Conservation (phyloP, 1,284 basidiomycete species). For the Cutaneotrichosporon sp. region DNA sequence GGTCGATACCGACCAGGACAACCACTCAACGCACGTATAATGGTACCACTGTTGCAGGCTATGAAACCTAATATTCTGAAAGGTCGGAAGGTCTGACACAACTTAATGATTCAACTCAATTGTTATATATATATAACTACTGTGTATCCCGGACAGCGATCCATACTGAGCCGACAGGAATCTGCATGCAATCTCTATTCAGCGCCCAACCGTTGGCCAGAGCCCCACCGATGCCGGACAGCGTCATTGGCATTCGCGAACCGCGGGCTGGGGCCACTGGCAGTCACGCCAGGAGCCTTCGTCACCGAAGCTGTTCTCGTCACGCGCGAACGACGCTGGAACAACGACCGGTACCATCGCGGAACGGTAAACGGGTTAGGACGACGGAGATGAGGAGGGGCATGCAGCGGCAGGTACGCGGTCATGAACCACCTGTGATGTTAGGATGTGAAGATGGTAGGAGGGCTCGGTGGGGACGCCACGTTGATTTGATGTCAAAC, state of each 20-base stretch:
- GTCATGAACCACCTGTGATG: conserved; percentile 50
- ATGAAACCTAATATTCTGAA: no score
- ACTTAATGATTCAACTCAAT: no score
- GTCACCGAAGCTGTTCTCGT: conserved; percentile 3
- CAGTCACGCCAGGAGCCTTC: conserved; percentile 13
- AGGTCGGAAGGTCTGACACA: no score
- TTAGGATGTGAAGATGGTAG: background rate
- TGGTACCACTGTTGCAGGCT: no score
- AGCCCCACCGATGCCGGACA: conserved; percentile 46
- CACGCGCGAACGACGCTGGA: conserved; percentile 17
- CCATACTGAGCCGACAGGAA: no score
- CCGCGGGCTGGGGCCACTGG: conserved; percentile 11
- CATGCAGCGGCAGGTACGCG: conserved; percentile 45
- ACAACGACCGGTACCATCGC: conserved; percentile 30
- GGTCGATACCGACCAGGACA: no score
- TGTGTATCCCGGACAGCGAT: no score
- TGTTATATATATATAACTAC: no score
- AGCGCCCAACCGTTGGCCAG: conserved; percentile 43
- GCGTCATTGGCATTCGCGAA: background rate
- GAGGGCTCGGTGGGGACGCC: no score
- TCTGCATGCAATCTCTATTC: background rate
- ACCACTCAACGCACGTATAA: no score
- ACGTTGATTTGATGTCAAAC: no score
- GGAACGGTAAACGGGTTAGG: conserved; percentile 43
- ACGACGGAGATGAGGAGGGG: conserved; percentile 40